Conservation (phyloP, 768 basidiomycete genomes). For the Pulveroboletus sp. region DNA sequence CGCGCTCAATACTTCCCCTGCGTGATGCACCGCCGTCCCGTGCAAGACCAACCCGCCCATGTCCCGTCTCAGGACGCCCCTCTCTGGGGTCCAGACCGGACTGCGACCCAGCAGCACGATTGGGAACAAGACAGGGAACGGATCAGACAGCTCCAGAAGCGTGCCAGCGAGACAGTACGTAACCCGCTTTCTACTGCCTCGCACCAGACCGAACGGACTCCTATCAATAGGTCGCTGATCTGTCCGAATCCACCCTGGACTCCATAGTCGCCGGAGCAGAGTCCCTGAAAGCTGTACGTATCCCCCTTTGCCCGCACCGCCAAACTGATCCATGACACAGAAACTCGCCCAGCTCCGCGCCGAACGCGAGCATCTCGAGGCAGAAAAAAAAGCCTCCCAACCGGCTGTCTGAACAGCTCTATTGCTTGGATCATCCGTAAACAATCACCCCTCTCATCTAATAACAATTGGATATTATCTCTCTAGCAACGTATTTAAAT, state of each 20-base stretch:
- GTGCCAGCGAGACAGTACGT: constrained; percentile 50
- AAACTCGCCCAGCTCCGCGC: constrained; percentile 28
- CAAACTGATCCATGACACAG: constrained; percentile 21
- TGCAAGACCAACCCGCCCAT: constrained; percentile 4
- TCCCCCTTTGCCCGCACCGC: neutral
- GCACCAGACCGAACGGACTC: neutral
- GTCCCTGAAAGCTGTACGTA: constrained; percentile 54
- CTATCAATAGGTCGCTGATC: constrained; percentile 45
- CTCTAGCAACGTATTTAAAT: constrained; percentile 12
- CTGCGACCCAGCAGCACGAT: constrained; percentile 26
- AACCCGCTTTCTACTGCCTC: neutral
- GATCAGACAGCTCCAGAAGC: constrained; percentile 41
- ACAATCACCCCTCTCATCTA: constrained; percentile 21
- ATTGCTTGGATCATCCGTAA: constrained; percentile 15
- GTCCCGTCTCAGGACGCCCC: constrained; percentile 6
- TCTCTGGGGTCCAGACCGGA: constrained; percentile 11
- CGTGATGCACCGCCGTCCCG: constrained; percentile 23
- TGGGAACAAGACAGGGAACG: constrained; percentile 50
- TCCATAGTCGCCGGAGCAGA: constrained; percentile 54
- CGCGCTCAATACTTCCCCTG: constrained; percentile 31
- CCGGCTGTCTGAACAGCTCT: constrained; percentile 25
- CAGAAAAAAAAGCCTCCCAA: constrained; percentile 38
- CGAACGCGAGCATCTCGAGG: constrained; percentile 39
- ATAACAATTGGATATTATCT: constrained; percentile 27
- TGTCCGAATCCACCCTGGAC: constrained; percentile 68